Evolutionary conservation across 1,284 basidiomycete species (phyloP).

Genomic region (Termitomyces sp.): DNA sequence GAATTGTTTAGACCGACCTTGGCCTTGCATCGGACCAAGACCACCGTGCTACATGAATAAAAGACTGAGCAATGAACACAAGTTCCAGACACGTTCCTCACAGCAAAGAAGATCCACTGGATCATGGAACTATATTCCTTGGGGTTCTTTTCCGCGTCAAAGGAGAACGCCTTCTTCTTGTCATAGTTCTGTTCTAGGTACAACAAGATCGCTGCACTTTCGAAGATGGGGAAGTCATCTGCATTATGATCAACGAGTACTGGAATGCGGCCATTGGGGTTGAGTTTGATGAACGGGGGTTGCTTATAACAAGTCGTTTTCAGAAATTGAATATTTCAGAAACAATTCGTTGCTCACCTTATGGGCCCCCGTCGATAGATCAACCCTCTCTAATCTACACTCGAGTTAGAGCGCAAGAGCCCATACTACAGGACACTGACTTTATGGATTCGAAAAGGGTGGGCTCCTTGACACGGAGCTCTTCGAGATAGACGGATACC

Average conservation of each 20-base stretch:
- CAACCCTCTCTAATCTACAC: conserved; percentile 11
- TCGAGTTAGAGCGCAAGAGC: not conserved
- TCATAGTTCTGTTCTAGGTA: conserved; percentile 56
- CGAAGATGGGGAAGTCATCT: conserved; percentile 45
- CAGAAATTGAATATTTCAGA: not conserved
- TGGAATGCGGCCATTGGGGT: conserved; percentile 64
- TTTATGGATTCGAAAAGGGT: conserved; percentile 54
- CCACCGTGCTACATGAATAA: conserved; percentile 49
- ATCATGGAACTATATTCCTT: conserved; percentile 54
- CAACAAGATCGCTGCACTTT: conserved; percentile 54
- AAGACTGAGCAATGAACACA: conserved; percentile 14
- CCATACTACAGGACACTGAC: conserved; percentile 13
- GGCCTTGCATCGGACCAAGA: conserved; percentile 65
- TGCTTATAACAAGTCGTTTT: conserved; percentile 8
- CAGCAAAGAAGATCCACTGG: conserved; percentile 79
- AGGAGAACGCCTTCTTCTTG: conserved; percentile 47
- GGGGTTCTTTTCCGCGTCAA: conserved; percentile 32
- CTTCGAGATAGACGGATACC: conserved; percentile 21
- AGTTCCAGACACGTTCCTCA: conserved; percentile 24
- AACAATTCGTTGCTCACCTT: conserved; percentile 6
- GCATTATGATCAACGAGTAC: conserved; percentile 41
- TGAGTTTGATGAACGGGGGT: conserved; percentile 21
- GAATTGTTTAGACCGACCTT: conserved; percentile 9
- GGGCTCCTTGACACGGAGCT: conserved; percentile 52
- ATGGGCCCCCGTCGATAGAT: conserved; percentile 13